phyloP scores from a whole-genome alignment of 2,329 filamentous ascomycete genomes.

The Cladosporium phlei region DNA sequence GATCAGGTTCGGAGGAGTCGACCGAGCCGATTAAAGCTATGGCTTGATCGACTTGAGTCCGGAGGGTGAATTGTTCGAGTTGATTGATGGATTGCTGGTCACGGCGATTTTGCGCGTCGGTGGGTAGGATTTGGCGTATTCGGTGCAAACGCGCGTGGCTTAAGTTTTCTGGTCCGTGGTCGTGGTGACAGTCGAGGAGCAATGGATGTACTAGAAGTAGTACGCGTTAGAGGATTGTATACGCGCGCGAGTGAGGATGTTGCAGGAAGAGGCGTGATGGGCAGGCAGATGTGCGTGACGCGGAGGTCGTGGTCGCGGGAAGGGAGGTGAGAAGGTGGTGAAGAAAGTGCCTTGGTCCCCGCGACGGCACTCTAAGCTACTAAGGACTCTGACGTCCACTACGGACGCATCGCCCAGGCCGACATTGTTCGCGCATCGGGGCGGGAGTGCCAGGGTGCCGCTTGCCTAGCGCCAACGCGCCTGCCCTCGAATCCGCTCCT shows the following conservation, averaged over 20 bases:
- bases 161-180: constrained; percentile 51
- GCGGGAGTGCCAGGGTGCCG: not conserved
- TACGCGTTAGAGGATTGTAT: constrained; percentile 2
- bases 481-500: not conserved
- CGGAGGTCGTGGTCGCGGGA: constrained; percentile 13
- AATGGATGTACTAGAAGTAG: too few relatives aligned
- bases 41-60: not conserved
- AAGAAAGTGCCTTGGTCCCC: too few relatives aligned
- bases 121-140: not conserved
- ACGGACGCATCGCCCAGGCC: not conserved
- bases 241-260: constrained; percentile 23
- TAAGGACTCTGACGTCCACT: constrained; percentile 1
- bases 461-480: not conserved
- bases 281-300: not conserved
- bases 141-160: constrained; percentile 14
- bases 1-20: constrained; percentile 2
- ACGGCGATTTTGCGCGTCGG: constrained; percentile 5
- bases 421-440: not conserved
- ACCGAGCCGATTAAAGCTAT: constrained; percentile 10
- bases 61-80: not conserved
- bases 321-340: constrained; percentile 16
- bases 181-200: constrained; percentile 49
- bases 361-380: too few relatives aligned
- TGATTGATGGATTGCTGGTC: not conserved
- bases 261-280: constrained; percentile 15